phyloP scores from a whole-genome alignment of 345 rosid genomes.

The Syzygium jambos region DNA sequence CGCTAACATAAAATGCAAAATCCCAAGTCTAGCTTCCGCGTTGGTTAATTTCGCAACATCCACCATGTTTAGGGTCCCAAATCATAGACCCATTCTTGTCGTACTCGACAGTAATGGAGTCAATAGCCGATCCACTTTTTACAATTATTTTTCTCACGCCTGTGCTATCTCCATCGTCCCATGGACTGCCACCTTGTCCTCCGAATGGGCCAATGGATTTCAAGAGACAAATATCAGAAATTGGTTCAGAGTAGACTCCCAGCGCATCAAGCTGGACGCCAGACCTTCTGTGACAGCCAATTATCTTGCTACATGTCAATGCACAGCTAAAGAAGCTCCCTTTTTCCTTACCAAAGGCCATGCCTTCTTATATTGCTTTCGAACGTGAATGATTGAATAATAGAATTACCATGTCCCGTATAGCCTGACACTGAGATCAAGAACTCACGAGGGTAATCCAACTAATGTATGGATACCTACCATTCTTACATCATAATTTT shows the following conservation, averaged over 20 bases:
- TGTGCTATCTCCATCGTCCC: neutral
- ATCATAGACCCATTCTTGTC: neutral
- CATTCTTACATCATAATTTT: too few species aligned
- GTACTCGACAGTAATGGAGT: neutral
- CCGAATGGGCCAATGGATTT: neutral
- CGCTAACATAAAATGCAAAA: too few species aligned
- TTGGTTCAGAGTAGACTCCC: neutral
- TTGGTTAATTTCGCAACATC: too few species aligned
- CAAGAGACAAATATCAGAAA: neutral
- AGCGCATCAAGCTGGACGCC: neutral
- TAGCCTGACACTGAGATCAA: too few species aligned
- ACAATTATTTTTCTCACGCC: neutral
- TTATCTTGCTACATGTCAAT: neutral
- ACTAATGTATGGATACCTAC: too few species aligned
- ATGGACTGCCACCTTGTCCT: neutral
- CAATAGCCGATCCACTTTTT: fast-evolving
- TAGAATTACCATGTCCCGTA: too few species aligned
- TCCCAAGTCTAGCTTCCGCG: too few species aligned
- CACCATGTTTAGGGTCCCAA: neutral
- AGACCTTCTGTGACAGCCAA: neutral
- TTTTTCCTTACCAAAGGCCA: neutral
- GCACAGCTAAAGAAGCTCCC: neutral
- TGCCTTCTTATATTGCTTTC: too few species aligned
- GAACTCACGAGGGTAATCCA: too few species aligned
- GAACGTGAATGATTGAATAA: too few species aligned